Percentiles rank a stretch among this genome's conserved stretches.
Evolutionary conservation across 768 basidiomycete species (phyloP).

Genomic region (Pholiota conissans): DNA sequence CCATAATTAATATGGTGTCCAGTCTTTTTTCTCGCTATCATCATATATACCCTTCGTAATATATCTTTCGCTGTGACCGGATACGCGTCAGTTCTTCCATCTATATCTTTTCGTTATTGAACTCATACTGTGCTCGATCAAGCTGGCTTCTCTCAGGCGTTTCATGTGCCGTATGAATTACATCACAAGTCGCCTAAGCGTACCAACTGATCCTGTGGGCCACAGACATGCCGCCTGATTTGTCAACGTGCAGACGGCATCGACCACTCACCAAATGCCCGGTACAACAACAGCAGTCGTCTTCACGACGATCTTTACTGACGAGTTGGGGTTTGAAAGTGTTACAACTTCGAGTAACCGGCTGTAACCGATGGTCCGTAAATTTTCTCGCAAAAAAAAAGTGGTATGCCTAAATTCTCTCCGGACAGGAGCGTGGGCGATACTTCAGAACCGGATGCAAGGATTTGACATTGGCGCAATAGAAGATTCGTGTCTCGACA

Average conservation of each 20-base stretch:
- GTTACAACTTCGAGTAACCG: neutral
- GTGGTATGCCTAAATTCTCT: neutral
- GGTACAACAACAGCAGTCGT: conserved; percentile 14
- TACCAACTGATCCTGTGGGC: neutral
- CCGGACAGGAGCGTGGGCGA: neutral
- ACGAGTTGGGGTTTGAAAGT: conserved; percentile 14
- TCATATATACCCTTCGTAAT: conserved; percentile 16
- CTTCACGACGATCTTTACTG: conserved; percentile 20
- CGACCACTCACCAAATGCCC: neutral
- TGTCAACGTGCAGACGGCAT: conserved; percentile 21
- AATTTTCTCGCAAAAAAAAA: neutral
- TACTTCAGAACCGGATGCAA: neutral
- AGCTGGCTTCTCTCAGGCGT: conserved; percentile 25
- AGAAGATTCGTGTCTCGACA: neutral
- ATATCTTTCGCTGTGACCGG: conserved; percentile 18
- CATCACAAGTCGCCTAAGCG: neutral
- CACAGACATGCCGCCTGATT: conserved; percentile 26
- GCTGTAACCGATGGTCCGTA: neutral
- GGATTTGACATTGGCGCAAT: neutral
- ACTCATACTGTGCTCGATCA: neutral
- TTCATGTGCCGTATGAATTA: conserved; percentile 18
- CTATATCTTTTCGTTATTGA: neutral
- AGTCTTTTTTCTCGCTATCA: conserved; percentile 21
- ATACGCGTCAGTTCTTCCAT: conserved; percentile 20
- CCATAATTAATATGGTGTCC: neutral